Evolutionary conservation across 306 rosid genomes (phyloP).

Genomic region (Vicia faba): DNA sequence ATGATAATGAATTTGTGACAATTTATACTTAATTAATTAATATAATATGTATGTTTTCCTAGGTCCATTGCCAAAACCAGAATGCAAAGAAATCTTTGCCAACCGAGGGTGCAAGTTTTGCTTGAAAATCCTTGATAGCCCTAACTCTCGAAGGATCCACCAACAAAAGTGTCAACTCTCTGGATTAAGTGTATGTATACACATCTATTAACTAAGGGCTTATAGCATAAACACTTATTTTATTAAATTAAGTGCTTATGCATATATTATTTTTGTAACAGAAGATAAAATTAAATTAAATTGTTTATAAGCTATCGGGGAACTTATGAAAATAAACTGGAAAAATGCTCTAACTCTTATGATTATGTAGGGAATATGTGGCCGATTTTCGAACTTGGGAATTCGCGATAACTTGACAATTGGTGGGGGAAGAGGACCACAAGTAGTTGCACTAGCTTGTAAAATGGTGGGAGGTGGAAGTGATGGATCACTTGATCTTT

Average conservation of each 20-base stretch:
- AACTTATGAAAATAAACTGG: background rate
- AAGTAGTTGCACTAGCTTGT: slow-evolving; percentile 85
- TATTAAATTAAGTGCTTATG: background rate
- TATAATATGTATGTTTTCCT: background rate
- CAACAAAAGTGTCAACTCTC: slow-evolving; percentile 82
- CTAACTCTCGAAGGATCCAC: slow-evolving; percentile 68
- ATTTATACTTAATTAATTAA: background rate
- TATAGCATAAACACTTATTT: background rate
- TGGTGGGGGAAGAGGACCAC: slow-evolving; percentile 60
- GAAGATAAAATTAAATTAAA: background rate
- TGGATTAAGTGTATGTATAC: slow-evolving; percentile 47
- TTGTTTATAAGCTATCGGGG: too few species aligned
- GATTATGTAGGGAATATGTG: slow-evolving; percentile 57
- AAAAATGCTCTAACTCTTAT: background rate
- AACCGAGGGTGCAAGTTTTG: slow-evolving; percentile 86
- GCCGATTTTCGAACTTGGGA: slow-evolving; percentile 73
- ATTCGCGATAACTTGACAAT: slow-evolving; percentile 62
- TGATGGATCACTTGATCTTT: slow-evolving; percentile 81
- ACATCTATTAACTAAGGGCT: too few species aligned
- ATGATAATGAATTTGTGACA: slow-evolving; percentile 1
- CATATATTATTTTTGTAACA: background rate
- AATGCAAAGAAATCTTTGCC: slow-evolving; percentile 75
- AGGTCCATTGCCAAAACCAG: slow-evolving; percentile 94
- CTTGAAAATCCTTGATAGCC: slow-evolving; percentile 78
- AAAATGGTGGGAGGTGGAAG: slow-evolving; percentile 96